Conservation (phyloP, 140 eudicot species). For the Bidens hawaiensis region DNA sequence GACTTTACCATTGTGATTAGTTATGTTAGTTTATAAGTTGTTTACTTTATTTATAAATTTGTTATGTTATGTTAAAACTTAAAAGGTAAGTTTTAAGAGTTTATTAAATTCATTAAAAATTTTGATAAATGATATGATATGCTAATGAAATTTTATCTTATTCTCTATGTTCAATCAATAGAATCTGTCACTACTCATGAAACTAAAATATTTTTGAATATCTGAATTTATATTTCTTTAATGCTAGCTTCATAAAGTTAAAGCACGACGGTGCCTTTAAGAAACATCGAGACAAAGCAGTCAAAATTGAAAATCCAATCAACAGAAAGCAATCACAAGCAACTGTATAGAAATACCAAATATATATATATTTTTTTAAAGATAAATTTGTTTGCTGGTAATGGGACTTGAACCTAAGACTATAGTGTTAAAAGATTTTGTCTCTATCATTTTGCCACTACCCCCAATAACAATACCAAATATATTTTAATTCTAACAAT, state of each 20-base stretch:
- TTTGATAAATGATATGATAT: neutral
- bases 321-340: slow-evolving; percentile 6
- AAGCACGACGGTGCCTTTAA: slow-evolving; percentile 14
- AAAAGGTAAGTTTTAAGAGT: neutral
- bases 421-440: too few relatives aligned
- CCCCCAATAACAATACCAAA: too few relatives aligned
- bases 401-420: too few relatives aligned
- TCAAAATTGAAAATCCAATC: slow-evolving; percentile 20
- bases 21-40: neutral
- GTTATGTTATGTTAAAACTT: neutral
- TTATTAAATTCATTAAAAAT: too few relatives aligned
- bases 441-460: too few relatives aligned
- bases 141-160: neutral
- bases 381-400: too few relatives aligned
- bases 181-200: neutral
- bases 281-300: slow-evolving; percentile 25
- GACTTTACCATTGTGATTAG: neutral
- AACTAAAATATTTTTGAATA: neutral
- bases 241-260: slow-evolving; percentile 11
- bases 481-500: neutral
- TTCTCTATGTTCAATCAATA: neutral
- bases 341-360: slow-evolving; percentile 4
- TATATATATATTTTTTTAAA: too few relatives aligned
- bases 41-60: too few relatives aligned
- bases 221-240: neutral